A percentile compares a stretch with the other conserved stretches of the same genome.
phyloP scores from a whole-genome alignment of 495 filamentous ascomycete genomes.

The Articulospora tetracladia region DNA sequence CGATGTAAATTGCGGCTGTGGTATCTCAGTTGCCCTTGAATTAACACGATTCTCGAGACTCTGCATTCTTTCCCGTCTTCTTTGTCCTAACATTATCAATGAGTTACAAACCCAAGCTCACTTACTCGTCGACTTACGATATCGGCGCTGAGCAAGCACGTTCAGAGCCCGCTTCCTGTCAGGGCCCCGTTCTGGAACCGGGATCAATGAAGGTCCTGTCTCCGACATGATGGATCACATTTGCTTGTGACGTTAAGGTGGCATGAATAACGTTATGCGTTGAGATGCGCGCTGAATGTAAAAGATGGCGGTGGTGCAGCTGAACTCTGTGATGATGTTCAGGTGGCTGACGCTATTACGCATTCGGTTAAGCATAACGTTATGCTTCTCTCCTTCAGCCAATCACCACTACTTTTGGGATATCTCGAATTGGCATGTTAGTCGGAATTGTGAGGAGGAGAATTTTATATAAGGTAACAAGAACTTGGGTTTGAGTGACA shows the following conservation, averaged over 20 bases:
- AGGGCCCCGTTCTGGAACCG: neutral
- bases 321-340: neutral
- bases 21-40: neutral
- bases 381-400: too few species aligned
- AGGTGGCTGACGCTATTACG: neutral
- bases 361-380: neutral
- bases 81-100: neutral
- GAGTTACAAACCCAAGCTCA: neutral
- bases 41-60: neutral
- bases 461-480: too few species aligned
- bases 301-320: neutral
- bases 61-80: slow-evolving; percentile 6
- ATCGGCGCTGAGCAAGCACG: slow-evolving; percentile 11
- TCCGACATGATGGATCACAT: neutral
- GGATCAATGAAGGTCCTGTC: too few species aligned
- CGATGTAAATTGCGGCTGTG: neutral
- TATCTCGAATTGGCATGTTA: too few species aligned
- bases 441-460: too few species aligned
- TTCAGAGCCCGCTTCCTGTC: slow-evolving; percentile 8
- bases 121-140: too few species aligned
- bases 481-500: too few species aligned
- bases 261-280: neutral
- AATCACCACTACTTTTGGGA: too few species aligned
- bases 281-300: neutral
- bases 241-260: neutral